These are phyloP conservation scores for Sutorius eximius DNA, from an alignment of 1,284 basidiomycete species.

Conservation along the genomic window DNA sequence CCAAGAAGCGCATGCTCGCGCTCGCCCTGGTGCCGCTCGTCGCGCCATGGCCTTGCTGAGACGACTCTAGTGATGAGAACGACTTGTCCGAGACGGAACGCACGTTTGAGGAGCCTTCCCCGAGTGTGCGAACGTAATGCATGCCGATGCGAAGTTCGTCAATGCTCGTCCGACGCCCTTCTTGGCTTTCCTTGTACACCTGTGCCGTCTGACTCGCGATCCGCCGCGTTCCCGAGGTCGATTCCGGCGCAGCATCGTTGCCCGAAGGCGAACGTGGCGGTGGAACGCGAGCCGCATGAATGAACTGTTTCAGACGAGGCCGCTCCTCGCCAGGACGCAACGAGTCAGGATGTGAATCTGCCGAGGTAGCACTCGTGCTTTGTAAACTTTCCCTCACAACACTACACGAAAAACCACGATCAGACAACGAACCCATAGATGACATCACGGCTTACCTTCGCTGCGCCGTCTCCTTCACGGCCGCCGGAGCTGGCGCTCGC, in stretches of 20 bases:
- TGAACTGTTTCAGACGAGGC: conserved; percentile 74
- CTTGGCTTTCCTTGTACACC: conserved; percentile 42
- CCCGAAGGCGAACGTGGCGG: conserved; percentile 46
- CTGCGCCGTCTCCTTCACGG: conserved; percentile 19
- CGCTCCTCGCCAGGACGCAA: conserved; percentile 36
- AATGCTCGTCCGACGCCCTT: conserved; percentile 39
- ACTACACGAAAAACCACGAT: conserved; percentile 11
- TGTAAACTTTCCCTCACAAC: conserved; percentile 34
- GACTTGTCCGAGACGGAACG: conserved; percentile 46
- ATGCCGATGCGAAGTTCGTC: conserved; percentile 67
- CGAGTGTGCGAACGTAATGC: conserved; percentile 67
- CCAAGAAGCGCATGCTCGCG: conserved; percentile 41
- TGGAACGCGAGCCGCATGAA: conserved; percentile 65
- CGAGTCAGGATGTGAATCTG: conserved; percentile 34
- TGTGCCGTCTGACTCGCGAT: conserved; percentile 67
- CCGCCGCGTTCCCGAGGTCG: conserved; percentile 37
- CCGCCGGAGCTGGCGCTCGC: conserved; percentile 24
- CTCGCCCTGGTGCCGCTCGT: conserved; percentile 31
- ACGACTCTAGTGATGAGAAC: conserved; percentile 62
- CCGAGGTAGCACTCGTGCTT: conserved; percentile 38
- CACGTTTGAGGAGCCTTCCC: conserved; percentile 49
- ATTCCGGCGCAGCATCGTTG: conserved; percentile 29
- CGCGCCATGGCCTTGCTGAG: conserved; percentile 39
- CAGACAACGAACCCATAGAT: neutral
- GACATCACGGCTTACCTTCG: conserved; percentile 26